Evolutionary conservation across 805 yeast species (phyloP).

Genomic region (Yamadazyma sp.): DNA sequence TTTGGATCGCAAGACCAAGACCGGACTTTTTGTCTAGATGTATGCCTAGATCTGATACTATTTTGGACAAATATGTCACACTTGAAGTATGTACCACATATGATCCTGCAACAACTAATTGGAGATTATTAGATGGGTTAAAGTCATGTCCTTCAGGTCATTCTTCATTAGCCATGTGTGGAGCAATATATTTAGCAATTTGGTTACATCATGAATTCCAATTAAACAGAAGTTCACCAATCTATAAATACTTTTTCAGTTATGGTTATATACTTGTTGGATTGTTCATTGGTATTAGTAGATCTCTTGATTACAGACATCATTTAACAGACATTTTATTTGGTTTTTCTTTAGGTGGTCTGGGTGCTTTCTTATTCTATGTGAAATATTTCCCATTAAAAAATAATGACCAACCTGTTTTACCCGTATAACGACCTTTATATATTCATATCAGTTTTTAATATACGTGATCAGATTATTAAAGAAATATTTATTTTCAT

Average conservation of each 20-base stretch:
- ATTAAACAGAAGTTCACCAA: slow-evolving; percentile 4
- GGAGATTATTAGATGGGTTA: slow-evolving; percentile 32
- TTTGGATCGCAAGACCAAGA: slow-evolving; percentile 40
- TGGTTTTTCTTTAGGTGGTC: slow-evolving; percentile 26
- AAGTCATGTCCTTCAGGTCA: slow-evolving; percentile 42
- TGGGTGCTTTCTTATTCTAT: slow-evolving; percentile 14
- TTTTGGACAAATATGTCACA: slow-evolving; percentile 23
- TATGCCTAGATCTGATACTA: slow-evolving; percentile 25
- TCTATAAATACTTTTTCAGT: slow-evolving; percentile 4
- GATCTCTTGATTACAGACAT: slow-evolving; percentile 37
- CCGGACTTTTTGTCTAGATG: slow-evolving; percentile 44
- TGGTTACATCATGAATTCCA: slow-evolving; percentile 25
- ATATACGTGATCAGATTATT: too few relatives aligned
- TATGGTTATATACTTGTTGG: slow-evolving; percentile 25
- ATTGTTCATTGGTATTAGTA: slow-evolving; percentile 27
- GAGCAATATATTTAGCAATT: slow-evolving; percentile 27
- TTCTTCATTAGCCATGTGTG: slow-evolving; percentile 33
- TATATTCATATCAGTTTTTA: too few relatives aligned
- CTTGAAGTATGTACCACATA: slow-evolving; percentile 27
- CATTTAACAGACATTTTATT: slow-evolving; percentile 30
- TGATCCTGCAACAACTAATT: slow-evolving; percentile 22
- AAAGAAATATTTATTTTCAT: too few relatives aligned
- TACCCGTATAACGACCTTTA: too few relatives aligned
- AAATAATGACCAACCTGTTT: too few relatives aligned
- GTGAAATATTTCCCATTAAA: slow-evolving; percentile 11